Base-by-base conservation (phyloP, 2,329 filamentous ascomycete species). In the Diaporthe citri region DNA sequence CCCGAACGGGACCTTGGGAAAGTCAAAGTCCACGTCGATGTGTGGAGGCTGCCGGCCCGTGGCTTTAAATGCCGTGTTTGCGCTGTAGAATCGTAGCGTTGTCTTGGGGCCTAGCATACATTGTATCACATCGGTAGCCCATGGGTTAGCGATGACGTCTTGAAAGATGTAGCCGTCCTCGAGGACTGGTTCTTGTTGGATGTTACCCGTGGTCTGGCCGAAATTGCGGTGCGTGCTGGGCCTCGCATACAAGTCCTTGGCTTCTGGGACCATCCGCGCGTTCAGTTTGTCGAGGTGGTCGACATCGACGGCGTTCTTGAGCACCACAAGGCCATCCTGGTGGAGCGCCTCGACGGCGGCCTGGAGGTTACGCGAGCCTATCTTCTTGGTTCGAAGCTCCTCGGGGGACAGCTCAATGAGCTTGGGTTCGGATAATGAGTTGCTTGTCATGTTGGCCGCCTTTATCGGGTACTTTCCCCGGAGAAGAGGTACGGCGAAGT, bases 1-100 rank as follows among this genome's bases (percentile, higher is more conserved):
- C 0, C 84, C 86, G 72, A 88, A 89, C 1, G 86, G 86, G 64
- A 89, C 86, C 3, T 77, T 76, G 0, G 86, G 85, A 74, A 90
- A 87, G 36, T 86, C 85, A 79, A 89, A 86, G 66, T 83, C 79
- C 17, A 85, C 78, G 74, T 87, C 85, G 6, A 83, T 82, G 77
- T 86, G 85, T 5, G 83, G 82, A 0, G 85, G 84, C 75, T 87
- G 85, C 2, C 85, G 81, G 31, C 78, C 78, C 25, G 77, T 72
- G 3, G 83, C 83, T 55, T 80, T 80, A 75, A 86, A 82, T 0
- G 84, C 84, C 1, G 84, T 86, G 74, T 86, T 86, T 13, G 81
- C 80, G 72, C 81, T 83, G 69, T 83, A 81, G 76, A 85, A 86
- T 34, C 83, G 81, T 28, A 85, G 77, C 12, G 78, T 77, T 0